Conservation (phyloP, 2,329 filamentous ascomycete species). For the Akanthomyces muscarius region DNA sequence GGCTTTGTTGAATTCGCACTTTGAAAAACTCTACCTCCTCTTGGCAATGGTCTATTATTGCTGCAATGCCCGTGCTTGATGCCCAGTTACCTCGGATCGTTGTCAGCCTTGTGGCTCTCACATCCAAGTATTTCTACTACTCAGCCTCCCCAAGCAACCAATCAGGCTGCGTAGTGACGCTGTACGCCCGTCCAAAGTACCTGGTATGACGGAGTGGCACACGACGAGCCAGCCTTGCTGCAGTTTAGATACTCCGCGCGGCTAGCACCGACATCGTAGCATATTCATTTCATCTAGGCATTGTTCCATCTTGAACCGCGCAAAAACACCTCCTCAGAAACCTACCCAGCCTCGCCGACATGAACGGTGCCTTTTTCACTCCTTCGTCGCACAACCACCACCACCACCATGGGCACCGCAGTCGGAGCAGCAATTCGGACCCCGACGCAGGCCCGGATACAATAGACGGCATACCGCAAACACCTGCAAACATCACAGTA, state of each 20-base stretch:
- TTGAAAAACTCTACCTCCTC: no score
- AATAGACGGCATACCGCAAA: neutral
- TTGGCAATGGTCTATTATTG: no score
- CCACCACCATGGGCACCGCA: neutral
- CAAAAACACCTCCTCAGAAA: neutral
- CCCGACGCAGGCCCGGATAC: neutral
- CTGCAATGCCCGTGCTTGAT: no score
- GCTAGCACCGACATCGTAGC: neutral
- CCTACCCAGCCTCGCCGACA: neutral
- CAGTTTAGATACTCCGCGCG: neutral
- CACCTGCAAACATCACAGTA: neutral
- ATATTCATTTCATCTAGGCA: no score
- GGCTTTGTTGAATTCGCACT: no score
- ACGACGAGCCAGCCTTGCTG: neutral
- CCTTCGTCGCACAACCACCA: neutral
- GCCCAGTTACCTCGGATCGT: no score
- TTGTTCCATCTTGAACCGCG: neutral
- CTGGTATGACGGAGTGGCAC: conserved; percentile 1
- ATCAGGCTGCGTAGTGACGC: neutral
- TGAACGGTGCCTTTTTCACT: neutral
- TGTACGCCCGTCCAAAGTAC: neutral
- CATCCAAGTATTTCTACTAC: neutral
- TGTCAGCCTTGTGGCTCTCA: neutral
- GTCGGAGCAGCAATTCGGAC: neutral
- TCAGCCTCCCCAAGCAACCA: neutral